Percentiles rank a stretch among this genome's conserved stretches.
Evolutionary conservation across 2,329 filamentous ascomycete genomes (phyloP).

Genomic region (Penicillium sp.): DNA sequence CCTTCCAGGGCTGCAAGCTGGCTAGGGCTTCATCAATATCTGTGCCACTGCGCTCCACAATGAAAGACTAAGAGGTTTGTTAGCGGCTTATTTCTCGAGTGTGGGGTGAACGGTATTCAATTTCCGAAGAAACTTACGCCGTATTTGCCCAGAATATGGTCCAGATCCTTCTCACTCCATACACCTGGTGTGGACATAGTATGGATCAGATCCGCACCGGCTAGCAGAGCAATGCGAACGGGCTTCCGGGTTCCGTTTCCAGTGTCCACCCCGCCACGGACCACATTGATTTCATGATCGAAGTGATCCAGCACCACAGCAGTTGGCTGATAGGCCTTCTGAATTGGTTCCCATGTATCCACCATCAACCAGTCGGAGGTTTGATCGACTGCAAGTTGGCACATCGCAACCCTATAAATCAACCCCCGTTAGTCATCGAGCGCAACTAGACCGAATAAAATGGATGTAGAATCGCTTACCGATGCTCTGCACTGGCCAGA

Average conservation of each 20-base stretch:
- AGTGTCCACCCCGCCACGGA: conserved; percentile 70
- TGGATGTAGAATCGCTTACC: conserved; percentile 42
- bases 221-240: conserved; percentile 76
- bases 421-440: background rate
- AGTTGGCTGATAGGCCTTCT: conserved; percentile 82
- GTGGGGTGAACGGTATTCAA: no score
- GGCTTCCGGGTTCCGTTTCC: conserved; percentile 64
- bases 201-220: conserved; percentile 72
- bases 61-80: conserved; percentile 57
- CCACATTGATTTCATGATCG: conserved; percentile 80
- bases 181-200: conserved; percentile 71
- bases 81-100: background rate
- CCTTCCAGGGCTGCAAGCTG: conserved; percentile 76
- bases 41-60: conserved; percentile 83
- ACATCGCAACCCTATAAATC: conserved; percentile 71
- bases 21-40: conserved; percentile 85
- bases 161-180: conserved; percentile 81
- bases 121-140: conserved; percentile 48
- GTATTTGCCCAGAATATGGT: conserved; percentile 81
- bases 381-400: conserved; percentile 70
- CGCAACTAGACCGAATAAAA: background rate
- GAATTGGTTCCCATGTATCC: conserved; percentile 83
- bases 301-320: conserved; percentile 90
- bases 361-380: conserved; percentile 81
- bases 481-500: conserved; percentile 69